Conservation (phyloP, 768 basidiomycete genomes). For the Solioccasus polychromus region DNA sequence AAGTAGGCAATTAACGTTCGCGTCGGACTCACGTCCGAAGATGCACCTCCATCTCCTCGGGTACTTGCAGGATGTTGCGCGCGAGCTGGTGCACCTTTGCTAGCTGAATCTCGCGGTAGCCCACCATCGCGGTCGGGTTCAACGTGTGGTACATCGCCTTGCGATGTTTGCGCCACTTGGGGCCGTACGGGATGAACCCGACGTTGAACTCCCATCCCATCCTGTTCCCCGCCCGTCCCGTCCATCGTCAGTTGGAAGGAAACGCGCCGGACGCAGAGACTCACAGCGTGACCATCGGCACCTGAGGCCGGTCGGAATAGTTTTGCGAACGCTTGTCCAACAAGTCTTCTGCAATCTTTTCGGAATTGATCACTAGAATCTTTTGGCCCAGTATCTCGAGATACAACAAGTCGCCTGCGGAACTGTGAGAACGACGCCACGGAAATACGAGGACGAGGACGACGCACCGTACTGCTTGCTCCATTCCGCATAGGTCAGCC, state of each 20-base stretch:
- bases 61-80: slow-evolving; percentile 23
- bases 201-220: slow-evolving; percentile 42
- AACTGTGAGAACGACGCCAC: neutral
- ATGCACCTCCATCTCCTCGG: slow-evolving; percentile 27
- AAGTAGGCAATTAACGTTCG: too few species aligned
- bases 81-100: slow-evolving; percentile 32
- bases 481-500: slow-evolving; percentile 42
- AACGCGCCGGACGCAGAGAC: neutral
- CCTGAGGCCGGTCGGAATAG: too few species aligned
- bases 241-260: neutral
- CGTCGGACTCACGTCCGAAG: slow-evolving; percentile 23
- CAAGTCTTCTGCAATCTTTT: slow-evolving; percentile 24
- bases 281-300: too few species aligned
- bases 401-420: slow-evolving; percentile 25
- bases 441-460: neutral
- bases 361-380: slow-evolving; percentile 24
- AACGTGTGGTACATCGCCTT: slow-evolving; percentile 38
- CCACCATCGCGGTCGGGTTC: slow-evolving; percentile 26
- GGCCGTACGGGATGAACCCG: slow-evolving; percentile 34
- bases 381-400: slow-evolving; percentile 25
- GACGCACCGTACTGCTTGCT: slow-evolving; percentile 39
- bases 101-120: slow-evolving; percentile 33
- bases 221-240: too few species aligned
- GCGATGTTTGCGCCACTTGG: slow-evolving; percentile 37
- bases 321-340: slow-evolving; percentile 30